Evolutionary conservation across 805 yeast genomes (phyloP).

Genomic region (Cyberlindnera saturnus): DNA sequence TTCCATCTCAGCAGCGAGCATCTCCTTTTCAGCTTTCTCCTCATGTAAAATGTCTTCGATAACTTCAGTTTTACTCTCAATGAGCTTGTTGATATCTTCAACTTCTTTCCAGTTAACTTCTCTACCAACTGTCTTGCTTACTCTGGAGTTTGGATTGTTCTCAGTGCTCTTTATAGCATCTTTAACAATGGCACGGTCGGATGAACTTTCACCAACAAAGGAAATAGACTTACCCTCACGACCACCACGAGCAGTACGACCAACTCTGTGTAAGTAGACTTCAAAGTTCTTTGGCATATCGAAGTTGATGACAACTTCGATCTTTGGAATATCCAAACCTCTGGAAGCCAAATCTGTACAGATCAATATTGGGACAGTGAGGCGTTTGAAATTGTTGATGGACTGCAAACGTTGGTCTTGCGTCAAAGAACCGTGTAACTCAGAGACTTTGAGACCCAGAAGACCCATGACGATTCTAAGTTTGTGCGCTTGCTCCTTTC

Average conservation of each 20-base stretch:
- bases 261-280: slow-evolving; percentile 92
- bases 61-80: slow-evolving; percentile 52
- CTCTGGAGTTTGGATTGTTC: slow-evolving; percentile 29
- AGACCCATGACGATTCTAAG: slow-evolving; percentile 72
- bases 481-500: slow-evolving; percentile 87
- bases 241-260: slow-evolving; percentile 99
- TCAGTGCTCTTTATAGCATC: slow-evolving; percentile 73
- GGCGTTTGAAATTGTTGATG: slow-evolving; percentile 74
- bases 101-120: slow-evolving; percentile 87
- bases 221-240: slow-evolving; percentile 91
- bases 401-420: slow-evolving; percentile 91
- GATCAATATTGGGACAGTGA: slow-evolving; percentile 78
- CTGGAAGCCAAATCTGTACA: slow-evolving; percentile 99
- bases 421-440: slow-evolving; percentile 75
- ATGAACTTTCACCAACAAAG: slow-evolving; percentile 87
- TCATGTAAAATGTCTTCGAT: slow-evolving; percentile 78
- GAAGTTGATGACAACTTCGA: slow-evolving; percentile 88
- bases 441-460: slow-evolving; percentile 71
- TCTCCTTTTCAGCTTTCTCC: slow-evolving; percentile 84
- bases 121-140: slow-evolving; percentile 74
- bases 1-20: slow-evolving; percentile 87
- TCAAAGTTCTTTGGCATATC: slow-evolving; percentile 95
- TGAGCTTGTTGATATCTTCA: slow-evolving; percentile 55
- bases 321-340: slow-evolving; percentile 98
- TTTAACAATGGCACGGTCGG: slow-evolving; percentile 86